A percentile compares a stretch with the other conserved stretches of the same genome.
Conservation (phyloP, 495 filamentous ascomycete genomes). For the Copromyces sp. region DNA sequence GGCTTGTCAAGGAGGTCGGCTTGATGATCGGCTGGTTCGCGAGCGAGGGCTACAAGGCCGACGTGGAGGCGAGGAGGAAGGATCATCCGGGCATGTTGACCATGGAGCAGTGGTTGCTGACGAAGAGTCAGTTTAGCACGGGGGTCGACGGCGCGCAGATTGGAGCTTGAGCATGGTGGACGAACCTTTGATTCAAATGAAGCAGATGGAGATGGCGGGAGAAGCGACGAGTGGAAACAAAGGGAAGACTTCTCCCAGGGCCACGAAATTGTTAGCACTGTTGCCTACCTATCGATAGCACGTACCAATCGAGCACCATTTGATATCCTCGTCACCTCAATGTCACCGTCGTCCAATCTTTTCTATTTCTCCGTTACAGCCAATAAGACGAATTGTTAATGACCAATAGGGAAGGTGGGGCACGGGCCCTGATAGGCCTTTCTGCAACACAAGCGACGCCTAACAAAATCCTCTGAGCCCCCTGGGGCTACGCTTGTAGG, state of each 20-base stretch:
- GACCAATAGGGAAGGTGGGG: background rate
- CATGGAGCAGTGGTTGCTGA: constrained; percentile 31
- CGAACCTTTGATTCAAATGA: background rate
- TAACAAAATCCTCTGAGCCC: background rate
- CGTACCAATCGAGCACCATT: too few species aligned
- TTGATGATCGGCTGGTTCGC: constrained; percentile 40
- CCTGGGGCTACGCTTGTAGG: background rate
- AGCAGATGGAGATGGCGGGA: background rate
- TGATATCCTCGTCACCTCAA: too few species aligned
- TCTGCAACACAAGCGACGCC: background rate
- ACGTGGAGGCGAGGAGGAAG: constrained; percentile 27
- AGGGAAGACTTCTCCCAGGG: background rate
- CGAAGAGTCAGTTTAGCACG: constrained; percentile 29
- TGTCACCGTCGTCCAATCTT: background rate
- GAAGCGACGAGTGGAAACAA: too few species aligned
- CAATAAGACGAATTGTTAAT: background rate
- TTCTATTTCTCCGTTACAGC: too few species aligned
- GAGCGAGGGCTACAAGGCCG: constrained; percentile 32
- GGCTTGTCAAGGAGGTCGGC: constrained; percentile 28
- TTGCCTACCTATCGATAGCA: too few species aligned
- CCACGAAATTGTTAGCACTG: too few species aligned
- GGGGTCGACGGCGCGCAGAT: background rate
- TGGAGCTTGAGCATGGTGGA: background rate
- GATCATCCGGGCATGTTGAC: constrained; percentile 30
- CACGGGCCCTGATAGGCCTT: background rate